Evolutionary conservation across 495 filamentous ascomycete species (phyloP).

Genomic region (Baudoinia panamericana): DNA sequence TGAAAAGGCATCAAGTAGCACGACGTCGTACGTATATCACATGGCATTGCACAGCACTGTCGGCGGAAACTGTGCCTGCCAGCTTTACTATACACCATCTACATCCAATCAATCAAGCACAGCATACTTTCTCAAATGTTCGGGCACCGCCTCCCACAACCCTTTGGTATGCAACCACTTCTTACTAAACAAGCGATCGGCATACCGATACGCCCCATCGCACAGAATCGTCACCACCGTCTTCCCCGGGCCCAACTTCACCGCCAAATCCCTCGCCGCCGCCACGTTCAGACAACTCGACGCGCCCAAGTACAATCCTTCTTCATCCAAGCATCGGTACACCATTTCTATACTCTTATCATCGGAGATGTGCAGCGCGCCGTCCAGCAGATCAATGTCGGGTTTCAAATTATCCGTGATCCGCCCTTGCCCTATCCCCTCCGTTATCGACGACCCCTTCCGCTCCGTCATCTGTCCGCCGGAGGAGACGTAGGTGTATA

Average conservation of each 20-base stretch:
- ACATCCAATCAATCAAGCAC: slow-evolving; percentile 80
- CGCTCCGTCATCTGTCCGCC: slow-evolving; percentile 73
- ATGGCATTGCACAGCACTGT: too few relatives aligned
- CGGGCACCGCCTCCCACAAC: slow-evolving; percentile 67
- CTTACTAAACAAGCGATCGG: slow-evolving; percentile 77
- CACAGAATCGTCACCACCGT: slow-evolving; percentile 89
- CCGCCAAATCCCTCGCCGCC: slow-evolving; percentile 84
- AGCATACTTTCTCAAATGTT: slow-evolving; percentile 80
- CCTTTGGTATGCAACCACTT: slow-evolving; percentile 83
- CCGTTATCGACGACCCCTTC: slow-evolving; percentile 81
- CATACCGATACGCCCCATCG: slow-evolving; percentile 93
- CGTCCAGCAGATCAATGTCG: slow-evolving; percentile 75
- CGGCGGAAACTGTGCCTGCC: too few relatives aligned
- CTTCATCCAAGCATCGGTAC: slow-evolving; percentile 91
- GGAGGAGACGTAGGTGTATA: slow-evolving; percentile 81
- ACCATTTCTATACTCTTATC: slow-evolving; percentile 97
- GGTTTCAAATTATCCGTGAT: slow-evolving; percentile 83
- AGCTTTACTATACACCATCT: too few relatives aligned
- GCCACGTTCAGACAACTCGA: slow-evolving; percentile 89
- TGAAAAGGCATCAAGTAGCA: too few relatives aligned
- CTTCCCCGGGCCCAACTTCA: slow-evolving; percentile 76
- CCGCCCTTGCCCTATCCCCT: slow-evolving; percentile 96
- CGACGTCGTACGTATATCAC: too few relatives aligned
- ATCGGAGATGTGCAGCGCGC: slow-evolving; percentile 73
- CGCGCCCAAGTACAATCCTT: slow-evolving; percentile 90